Evolutionary conservation across 2,329 filamentous ascomycete species (phyloP), one percentile per base, ranked within the genome.

Genomic region (Penicillium fuscoglaucum): DNA sequence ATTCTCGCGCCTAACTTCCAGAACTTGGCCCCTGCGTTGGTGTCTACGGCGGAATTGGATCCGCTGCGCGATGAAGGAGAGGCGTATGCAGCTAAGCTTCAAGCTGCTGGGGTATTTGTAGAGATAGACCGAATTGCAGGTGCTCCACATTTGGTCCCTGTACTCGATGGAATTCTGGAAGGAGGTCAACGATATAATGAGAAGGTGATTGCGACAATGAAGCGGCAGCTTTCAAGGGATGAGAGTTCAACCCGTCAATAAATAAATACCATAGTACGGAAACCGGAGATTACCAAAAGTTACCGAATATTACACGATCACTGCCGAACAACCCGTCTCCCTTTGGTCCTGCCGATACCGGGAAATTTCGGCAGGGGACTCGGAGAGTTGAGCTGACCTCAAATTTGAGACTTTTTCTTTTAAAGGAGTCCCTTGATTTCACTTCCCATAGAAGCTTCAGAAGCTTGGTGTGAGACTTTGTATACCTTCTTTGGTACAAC

Each of bases 1-100:
- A 76, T 78, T n/a, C 61, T 72, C 17, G 70, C 75, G 4, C 66
- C 71, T 3, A 69, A 69, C 48, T 75, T 78, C 40, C 51, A 63
- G 12, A 64, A 69, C 45, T 58, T 78, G 33, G 75, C 76, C 12
- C 74, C 75, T 4, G 76, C 76, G 4, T 60, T 78, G 47, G 66
- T 78, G 19, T 69, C 71, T 52, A 77, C 73, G 2, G 75, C 76
- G 10, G 76, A 78, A 61, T 70, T 78, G 66, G 76, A 78, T 61
- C 70, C 74, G 48, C 66, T 78, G n/a, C 72, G 75, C 17, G 75
- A 78, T 44, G 76, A 78, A 65, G 76, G 72, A 17, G 75, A 75
- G 58, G 68, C 66, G 10, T 78, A 77, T 63, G 75, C 69, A 5
- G 70, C 60, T 17, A 78, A 75, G 56, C 60, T 78, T 58, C 67